phyloP scores from a whole-genome alignment of 768 basidiomycete species.

The Naganishia onofrii region DNA sequence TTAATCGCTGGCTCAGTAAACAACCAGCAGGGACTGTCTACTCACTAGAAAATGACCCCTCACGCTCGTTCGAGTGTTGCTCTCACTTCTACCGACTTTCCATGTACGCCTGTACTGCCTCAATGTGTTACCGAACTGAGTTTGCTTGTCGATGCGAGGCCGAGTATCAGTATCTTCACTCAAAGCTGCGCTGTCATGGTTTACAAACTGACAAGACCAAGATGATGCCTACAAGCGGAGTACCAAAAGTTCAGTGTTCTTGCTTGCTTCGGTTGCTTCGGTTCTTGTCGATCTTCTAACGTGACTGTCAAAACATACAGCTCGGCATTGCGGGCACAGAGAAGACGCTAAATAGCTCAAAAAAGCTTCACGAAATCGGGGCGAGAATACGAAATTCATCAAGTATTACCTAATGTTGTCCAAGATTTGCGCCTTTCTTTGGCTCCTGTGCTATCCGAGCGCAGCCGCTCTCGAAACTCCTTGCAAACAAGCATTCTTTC shows the following conservation, averaged over 20 bases:
- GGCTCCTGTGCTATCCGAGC: background rate
- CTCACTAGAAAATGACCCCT: background rate
- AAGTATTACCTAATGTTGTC: too few relatives aligned
- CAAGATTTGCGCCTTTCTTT: background rate
- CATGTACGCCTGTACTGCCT: background rate
- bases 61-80: background rate
- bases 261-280: background rate
- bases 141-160: background rate
- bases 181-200: background rate
- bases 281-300: background rate
- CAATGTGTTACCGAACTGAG: background rate
- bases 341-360: background rate
- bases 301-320: slow-evolving; percentile 1
- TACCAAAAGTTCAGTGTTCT: background rate
- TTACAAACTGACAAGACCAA: background rate
- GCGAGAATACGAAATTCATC: too few relatives aligned
- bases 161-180: background rate
- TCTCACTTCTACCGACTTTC: background rate
- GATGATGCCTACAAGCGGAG: background rate
- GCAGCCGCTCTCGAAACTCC: slow-evolving; percentile 14
- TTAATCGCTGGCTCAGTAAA: background rate
- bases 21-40: background rate
- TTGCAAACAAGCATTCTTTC: slow-evolving; percentile 5
- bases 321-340: background rate
- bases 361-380: background rate